These are phyloP conservation scores for Podospora didyma DNA, from an alignment of 495 filamentous ascomycete genomes.

Conservation along the genomic window DNA sequence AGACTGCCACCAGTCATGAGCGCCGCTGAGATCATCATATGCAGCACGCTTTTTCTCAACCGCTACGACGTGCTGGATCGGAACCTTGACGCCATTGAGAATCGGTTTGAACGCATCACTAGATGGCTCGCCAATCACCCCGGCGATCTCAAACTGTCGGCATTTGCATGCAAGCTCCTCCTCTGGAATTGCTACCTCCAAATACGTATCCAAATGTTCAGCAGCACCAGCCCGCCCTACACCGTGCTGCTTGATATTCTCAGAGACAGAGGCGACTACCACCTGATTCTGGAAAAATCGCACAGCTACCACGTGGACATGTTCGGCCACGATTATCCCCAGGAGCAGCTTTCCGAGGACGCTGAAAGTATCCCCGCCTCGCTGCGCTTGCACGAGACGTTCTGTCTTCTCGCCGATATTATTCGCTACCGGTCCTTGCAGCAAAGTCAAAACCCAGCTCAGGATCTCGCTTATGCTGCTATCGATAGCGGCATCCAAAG, in stretches of 20 bases:
- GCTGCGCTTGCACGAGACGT: slow-evolving; percentile 19
- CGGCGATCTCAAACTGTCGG: slow-evolving; percentile 9
- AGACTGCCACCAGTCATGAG: slow-evolving; percentile 9
- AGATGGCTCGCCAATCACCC: slow-evolving; percentile 12
- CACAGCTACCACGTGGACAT: slow-evolving; percentile 14
- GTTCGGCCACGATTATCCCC: slow-evolving; percentile 18
- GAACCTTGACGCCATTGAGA: slow-evolving; percentile 4
- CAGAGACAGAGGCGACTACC: slow-evolving; percentile 7
- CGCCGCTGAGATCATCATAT: slow-evolving; percentile 16
- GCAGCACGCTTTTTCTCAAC: slow-evolving; percentile 17
- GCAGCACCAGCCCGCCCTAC: slow-evolving; percentile 2
- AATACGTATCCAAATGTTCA: slow-evolving; percentile 19
- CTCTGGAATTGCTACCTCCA: slow-evolving; percentile 21
- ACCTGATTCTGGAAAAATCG: slow-evolving; percentile 12
- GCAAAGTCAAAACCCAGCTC: neutral
- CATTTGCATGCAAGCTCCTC: slow-evolving; percentile 19
- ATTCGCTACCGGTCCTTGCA: slow-evolving; percentile 14
- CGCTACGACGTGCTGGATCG: slow-evolving; percentile 14
- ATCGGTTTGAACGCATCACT: slow-evolving; percentile 12
- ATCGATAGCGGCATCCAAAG: slow-evolving; percentile 17
- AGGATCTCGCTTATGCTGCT: neutral
- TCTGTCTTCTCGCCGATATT: slow-evolving; percentile 17
- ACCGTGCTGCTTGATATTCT: slow-evolving; percentile 16
- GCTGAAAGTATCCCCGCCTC: slow-evolving; percentile 14
- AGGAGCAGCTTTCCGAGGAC: slow-evolving; percentile 15